phyloP scores from a whole-genome alignment of 2,329 filamentous ascomycete species.

The Malbranchea zuffiana region DNA sequence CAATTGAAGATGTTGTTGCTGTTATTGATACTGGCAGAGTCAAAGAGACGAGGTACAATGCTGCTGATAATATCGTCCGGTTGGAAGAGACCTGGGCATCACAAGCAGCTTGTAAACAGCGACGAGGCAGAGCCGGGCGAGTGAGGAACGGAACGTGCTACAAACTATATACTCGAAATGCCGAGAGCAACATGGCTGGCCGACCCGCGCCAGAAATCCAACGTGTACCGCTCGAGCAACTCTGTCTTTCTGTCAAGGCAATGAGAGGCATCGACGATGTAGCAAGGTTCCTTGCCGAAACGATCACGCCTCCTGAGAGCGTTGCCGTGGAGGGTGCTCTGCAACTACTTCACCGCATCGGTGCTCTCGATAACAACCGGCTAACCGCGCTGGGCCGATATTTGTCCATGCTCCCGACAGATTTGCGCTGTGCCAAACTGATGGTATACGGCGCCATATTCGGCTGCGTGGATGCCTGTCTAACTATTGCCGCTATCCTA shows the following conservation, averaged over 20 bases:
- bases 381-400: conserved; percentile 86
- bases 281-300: conserved; percentile 66
- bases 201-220: conserved; percentile 89
- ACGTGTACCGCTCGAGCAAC: conserved; percentile 82
- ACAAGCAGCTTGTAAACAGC: conserved; percentile 83
- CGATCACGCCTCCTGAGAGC: conserved; percentile 77
- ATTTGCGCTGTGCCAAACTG: conserved; percentile 83
- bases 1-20: conserved; percentile 91
- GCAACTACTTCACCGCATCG: conserved; percentile 67
- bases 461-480: conserved; percentile 75
- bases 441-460: conserved; percentile 94
- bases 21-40: conserved; percentile 93
- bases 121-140: conserved; percentile 83
- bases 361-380: conserved; percentile 73
- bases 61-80: conserved; percentile 84
- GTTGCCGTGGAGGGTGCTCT: conserved; percentile 79
- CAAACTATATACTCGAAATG: conserved; percentile 81
- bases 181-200: conserved; percentile 73
- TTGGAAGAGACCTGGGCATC: conserved; percentile 95
- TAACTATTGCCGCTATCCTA: conserved; percentile 85
- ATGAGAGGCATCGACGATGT: conserved; percentile 80
- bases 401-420: conserved; percentile 88
- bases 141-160: conserved; percentile 87
- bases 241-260: conserved; percentile 86
- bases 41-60: conserved; percentile 92